Percentiles rank a stretch among this genome's conserved stretches.
Conservation (phyloP, 176 grass and related monocot genomes). For the Hyparrhenia diplandra region DNA sequence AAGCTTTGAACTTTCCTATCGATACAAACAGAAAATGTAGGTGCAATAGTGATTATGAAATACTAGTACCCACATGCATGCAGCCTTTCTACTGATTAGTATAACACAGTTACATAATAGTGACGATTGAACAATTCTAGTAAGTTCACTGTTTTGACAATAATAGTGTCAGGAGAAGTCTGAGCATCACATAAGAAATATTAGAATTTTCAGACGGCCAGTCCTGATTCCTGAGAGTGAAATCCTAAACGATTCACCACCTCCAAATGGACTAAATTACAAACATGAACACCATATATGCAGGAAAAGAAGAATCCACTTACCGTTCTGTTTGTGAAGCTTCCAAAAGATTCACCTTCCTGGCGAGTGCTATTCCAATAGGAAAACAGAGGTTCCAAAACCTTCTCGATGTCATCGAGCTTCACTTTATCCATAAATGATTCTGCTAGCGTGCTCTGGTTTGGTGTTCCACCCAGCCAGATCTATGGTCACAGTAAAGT, state of each 20-base stretch:
- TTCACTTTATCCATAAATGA: slow-evolving; percentile 96
- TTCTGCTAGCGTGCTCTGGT: slow-evolving; percentile 76
- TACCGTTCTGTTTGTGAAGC: slow-evolving; percentile 65
- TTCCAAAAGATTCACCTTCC: slow-evolving; percentile 89
- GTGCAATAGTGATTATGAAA: not conserved
- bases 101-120: not conserved
- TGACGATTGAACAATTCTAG: not conserved
- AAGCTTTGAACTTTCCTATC: not conserved
- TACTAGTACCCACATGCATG: not conserved
- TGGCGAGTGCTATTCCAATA: slow-evolving; percentile 63
- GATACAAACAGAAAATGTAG: not conserved
- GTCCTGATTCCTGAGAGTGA: not conserved
- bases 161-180: not conserved
- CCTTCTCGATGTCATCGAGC: slow-evolving; percentile 89
- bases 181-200: not conserved
- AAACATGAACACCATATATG: not conserved
- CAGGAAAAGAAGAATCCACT: slow-evolving; percentile 7
- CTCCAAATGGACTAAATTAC: not conserved
- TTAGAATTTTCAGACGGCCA: not conserved
- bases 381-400: slow-evolving; percentile 89
- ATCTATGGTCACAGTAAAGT: slow-evolving; percentile 57
- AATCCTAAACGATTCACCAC: not conserved
- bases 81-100: not conserved
- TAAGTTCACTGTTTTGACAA: not conserved
- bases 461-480: slow-evolving; percentile 94